These are phyloP conservation scores for Cercospora sp. DNA, from an alignment of 2,329 filamentous ascomycete genomes.

Conservation along the genomic window DNA sequence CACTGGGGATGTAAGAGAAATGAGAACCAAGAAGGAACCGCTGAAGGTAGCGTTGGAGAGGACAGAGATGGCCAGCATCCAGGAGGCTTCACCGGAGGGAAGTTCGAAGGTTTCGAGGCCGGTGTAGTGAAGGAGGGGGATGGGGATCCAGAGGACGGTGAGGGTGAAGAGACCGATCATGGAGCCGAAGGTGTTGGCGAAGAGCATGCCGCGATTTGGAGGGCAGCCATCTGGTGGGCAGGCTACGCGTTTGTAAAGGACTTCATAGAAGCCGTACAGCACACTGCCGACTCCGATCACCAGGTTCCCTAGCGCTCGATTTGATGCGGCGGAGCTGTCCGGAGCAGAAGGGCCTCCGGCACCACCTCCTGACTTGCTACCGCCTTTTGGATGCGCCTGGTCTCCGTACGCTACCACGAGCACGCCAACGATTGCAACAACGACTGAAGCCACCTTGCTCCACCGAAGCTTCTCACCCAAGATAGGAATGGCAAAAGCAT, in stretches of 20 bases:
- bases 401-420: constrained; percentile 95
- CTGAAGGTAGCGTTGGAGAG: constrained; percentile 89
- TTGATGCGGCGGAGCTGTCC: constrained; percentile 57
- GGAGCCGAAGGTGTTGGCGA: constrained; percentile 88
- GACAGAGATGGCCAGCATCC: constrained; percentile 77
- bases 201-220: constrained; percentile 87
- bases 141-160: constrained; percentile 83
- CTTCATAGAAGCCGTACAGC: constrained; percentile 95
- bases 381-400: constrained; percentile 52
- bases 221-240: constrained; percentile 89
- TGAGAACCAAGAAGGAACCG: constrained; percentile 88
- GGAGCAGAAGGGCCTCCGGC: constrained; percentile 50
- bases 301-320: constrained; percentile 79
- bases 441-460: constrained; percentile 84
- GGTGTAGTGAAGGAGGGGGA: constrained; percentile 77
- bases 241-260: constrained; percentile 89
- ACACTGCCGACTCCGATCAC: constrained; percentile 89
- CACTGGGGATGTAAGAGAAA: constrained; percentile 88
- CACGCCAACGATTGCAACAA: constrained; percentile 83
- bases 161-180: constrained; percentile 86
- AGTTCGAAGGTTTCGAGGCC: constrained; percentile 82
- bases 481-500: constrained; percentile 90
- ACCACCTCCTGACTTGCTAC: constrained; percentile 56
- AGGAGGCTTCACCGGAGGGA: constrained; percentile 73
- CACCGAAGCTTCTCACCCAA: constrained; percentile 79